Evolutionary conservation across 2,329 filamentous ascomycete species (phyloP).

Genomic region (Huntiella moniliformis): DNA sequence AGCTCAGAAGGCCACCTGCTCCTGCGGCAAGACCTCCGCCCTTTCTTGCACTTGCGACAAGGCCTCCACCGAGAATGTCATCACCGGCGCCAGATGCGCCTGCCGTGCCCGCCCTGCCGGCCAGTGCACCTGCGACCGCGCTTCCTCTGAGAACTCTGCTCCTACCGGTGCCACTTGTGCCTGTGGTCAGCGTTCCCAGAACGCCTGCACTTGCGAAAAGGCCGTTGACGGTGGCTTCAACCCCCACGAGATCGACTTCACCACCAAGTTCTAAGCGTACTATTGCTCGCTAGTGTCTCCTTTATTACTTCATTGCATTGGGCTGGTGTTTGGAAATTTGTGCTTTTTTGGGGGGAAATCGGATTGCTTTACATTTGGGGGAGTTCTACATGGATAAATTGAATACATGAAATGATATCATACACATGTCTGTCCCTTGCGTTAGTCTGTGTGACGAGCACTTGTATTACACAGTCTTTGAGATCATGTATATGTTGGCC

Average conservation of each 20-base stretch:
- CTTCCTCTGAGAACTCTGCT: constrained; percentile 48
- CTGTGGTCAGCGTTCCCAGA: constrained; percentile 56
- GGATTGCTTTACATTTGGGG: not conserved
- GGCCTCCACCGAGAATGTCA: constrained; percentile 53
- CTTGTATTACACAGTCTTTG: no score
- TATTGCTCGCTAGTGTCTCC: not conserved
- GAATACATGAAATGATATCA: not conserved
- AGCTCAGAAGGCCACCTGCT: constrained; percentile 56
- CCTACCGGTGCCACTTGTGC: constrained; percentile 44
- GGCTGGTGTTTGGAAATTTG: not conserved
- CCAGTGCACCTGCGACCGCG: constrained; percentile 63
- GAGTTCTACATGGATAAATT: no score
- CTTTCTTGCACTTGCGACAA: constrained; percentile 75
- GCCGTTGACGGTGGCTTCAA: constrained; percentile 41
- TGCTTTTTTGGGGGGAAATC: not conserved
- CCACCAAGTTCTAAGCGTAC: constrained; percentile 37
- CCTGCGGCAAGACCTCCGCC: constrained; percentile 74
- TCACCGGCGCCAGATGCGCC: constrained; percentile 58
- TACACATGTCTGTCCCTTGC: not conserved
- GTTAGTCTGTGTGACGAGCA: no score
- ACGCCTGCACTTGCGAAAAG: constrained; percentile 70
- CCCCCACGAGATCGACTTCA: constrained; percentile 73
- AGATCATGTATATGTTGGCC: no score
- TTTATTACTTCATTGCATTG: not conserved
- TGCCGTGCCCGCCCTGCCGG: constrained; percentile 67